Conservation (phyloP, 2,329 filamentous ascomycete species). For the Fusarium equiseti region DNA sequence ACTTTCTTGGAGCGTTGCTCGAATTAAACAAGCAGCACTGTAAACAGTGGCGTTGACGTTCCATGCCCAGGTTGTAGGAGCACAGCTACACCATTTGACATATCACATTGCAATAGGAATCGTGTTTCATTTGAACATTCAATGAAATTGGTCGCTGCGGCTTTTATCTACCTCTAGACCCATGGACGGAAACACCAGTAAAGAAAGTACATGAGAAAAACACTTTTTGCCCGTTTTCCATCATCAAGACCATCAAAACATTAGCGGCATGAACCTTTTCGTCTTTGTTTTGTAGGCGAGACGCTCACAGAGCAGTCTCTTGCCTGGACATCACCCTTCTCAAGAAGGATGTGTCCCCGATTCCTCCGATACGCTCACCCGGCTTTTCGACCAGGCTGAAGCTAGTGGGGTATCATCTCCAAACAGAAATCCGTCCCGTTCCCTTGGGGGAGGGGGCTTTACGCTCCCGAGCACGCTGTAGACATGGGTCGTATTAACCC, state of each 20-base stretch:
- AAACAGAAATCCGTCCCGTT: constrained; percentile 38
- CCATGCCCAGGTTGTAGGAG: not conserved
- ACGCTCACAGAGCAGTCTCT: constrained; percentile 38
- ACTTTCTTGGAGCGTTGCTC: not conserved
- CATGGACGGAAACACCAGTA: constrained; percentile 39
- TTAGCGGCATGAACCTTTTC: constrained; percentile 44
- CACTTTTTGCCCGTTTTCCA: constrained; percentile 39
- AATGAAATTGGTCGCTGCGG: constrained; percentile 37
- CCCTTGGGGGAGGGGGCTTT: constrained; percentile 37
- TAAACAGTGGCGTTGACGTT: not conserved
- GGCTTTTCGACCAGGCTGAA: constrained; percentile 40
- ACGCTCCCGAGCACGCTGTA: constrained; percentile 39
- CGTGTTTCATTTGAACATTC: constrained; percentile 5
- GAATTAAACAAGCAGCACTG: fast-evolving
- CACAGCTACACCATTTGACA: not conserved
- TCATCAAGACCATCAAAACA: constrained; percentile 42
- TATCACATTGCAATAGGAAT: not conserved
- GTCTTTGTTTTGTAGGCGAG: constrained; percentile 17
- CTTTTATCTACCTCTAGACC: constrained; percentile 48
- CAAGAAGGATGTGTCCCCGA: constrained; percentile 21
- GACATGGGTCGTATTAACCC: constrained; percentile 38
- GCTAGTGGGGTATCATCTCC: constrained; percentile 41
- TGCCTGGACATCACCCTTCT: not conserved
- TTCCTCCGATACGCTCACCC: constrained; percentile 41
- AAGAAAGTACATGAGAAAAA: constrained; percentile 37